phyloP scores from a whole-genome alignment of 2,329 filamentous ascomycete species.

The Cladosporium oxysporum region DNA sequence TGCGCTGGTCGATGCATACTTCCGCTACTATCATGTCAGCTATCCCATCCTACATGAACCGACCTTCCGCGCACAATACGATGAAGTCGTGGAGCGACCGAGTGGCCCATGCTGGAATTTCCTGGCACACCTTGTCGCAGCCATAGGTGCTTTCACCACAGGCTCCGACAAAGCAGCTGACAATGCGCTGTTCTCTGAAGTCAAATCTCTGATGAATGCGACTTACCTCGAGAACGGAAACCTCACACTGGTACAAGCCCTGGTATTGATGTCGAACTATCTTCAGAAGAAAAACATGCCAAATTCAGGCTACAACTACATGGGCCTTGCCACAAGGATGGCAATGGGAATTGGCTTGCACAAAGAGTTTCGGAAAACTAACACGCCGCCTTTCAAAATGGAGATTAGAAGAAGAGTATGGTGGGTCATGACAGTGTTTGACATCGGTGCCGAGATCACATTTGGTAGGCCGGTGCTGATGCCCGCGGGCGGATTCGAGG shows the following conservation, averaged over 20 bases:
- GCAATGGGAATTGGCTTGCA: constrained; percentile 54
- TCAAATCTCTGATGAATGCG: constrained; percentile 48
- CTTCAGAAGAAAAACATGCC: constrained; percentile 54
- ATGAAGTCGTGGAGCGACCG: constrained; percentile 45
- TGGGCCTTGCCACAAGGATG: constrained; percentile 53
- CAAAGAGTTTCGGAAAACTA: constrained; percentile 51
- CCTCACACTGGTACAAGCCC: constrained; percentile 50
- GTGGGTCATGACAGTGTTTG: constrained; percentile 48
- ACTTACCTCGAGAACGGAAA: constrained; percentile 52
- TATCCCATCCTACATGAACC: constrained; percentile 53
- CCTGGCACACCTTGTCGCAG: constrained; percentile 48
- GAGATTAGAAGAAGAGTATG: constrained; percentile 40
- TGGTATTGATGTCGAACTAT: constrained; percentile 52
- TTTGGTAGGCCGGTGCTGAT: constrained; percentile 52
- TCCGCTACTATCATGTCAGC: constrained; percentile 48
- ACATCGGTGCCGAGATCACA: constrained; percentile 52
- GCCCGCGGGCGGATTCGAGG: constrained; percentile 48
- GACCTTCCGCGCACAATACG: constrained; percentile 51
- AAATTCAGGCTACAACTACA: constrained; percentile 53
- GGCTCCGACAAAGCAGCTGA: constrained; percentile 43
- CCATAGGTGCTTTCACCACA: constrained; percentile 47
- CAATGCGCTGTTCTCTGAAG: constrained; percentile 48
- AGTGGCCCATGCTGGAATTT: constrained; percentile 48
- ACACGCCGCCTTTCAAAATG: constrained; percentile 43
- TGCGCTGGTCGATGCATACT: constrained; percentile 44